A percentile compares a stretch with the other conserved stretches of the same genome.
Conservation (phyloP, 768 basidiomycete genomes). For the Piloderma croceum region DNA sequence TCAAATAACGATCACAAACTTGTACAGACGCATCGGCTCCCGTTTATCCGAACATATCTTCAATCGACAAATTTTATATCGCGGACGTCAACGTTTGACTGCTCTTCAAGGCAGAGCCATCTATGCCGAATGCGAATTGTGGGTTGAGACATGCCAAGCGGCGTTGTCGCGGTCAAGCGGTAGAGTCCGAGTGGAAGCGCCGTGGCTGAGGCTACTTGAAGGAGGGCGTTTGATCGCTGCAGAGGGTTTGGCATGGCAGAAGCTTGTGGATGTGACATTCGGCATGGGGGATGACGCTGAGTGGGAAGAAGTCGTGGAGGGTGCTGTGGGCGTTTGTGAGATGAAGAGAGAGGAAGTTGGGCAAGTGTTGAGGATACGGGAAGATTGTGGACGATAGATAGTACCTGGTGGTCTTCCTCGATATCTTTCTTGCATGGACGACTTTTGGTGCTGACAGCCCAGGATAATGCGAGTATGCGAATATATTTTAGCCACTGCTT, state of each 20-base stretch:
- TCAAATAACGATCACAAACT: slow-evolving; percentile 41
- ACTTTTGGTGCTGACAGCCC: too few species aligned
- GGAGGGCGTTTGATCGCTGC: slow-evolving; percentile 63
- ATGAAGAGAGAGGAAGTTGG: slow-evolving; percentile 57
- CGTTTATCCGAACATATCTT: slow-evolving; percentile 73
- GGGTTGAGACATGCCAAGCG: slow-evolving; percentile 72
- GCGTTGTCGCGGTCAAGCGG: slow-evolving; percentile 48
- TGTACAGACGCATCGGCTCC: slow-evolving; percentile 73
- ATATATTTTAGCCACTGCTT: too few species aligned
- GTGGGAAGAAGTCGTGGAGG: slow-evolving; percentile 53
- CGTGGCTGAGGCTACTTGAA: slow-evolving; percentile 71
- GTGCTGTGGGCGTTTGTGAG: slow-evolving; percentile 55
- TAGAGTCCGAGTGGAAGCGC: slow-evolving; percentile 54
- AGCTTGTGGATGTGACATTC: slow-evolving; percentile 44
- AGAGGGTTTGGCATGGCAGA: slow-evolving; percentile 49
- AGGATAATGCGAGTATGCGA: too few species aligned
- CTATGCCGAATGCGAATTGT: slow-evolving; percentile 68
- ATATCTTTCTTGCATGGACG: too few species aligned
- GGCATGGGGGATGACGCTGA: slow-evolving; percentile 38
- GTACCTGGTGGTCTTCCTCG: too few species aligned
- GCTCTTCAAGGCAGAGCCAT: slow-evolving; percentile 56
- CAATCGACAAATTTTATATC: slow-evolving; percentile 77
- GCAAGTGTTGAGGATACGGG: slow-evolving; percentile 44
- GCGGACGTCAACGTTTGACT: slow-evolving; percentile 65
- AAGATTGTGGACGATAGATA: slow-evolving; percentile 30